Percentiles rank a stretch among this genome's conserved stretches.
Evolutionary conservation across 495 filamentous ascomycete species (phyloP).

Genomic region (Pyrenopolyporus hunteri): DNA sequence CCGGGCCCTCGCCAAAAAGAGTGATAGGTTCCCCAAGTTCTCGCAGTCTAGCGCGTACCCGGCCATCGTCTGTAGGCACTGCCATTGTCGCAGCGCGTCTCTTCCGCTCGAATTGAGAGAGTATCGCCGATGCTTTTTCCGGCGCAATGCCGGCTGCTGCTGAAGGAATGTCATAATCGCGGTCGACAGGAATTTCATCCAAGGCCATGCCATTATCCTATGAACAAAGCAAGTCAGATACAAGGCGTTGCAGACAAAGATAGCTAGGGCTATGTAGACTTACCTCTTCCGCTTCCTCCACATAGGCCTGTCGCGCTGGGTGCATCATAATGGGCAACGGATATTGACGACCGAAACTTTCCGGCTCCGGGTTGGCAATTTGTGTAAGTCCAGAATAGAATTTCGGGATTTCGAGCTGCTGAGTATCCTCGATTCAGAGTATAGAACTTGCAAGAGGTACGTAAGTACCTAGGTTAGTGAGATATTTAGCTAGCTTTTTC

Average conservation of each 20-base stretch:
- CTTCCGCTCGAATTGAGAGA: constrained; percentile 89
- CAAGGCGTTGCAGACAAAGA: background rate
- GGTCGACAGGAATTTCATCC: constrained; percentile 82
- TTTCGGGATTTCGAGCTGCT: background rate
- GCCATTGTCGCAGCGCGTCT: constrained; percentile 84
- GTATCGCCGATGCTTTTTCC: constrained; percentile 85
- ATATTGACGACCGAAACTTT: background rate
- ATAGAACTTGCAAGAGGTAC: no score
- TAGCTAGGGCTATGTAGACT: constrained; percentile 43
- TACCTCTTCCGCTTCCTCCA: constrained; percentile 85
- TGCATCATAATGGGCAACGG: constrained; percentile 68
- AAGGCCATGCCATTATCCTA: constrained; percentile 74
- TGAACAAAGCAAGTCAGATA: constrained; percentile 24
- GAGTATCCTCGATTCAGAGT: no score
- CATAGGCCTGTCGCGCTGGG: constrained; percentile 91
- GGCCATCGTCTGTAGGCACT: constrained; percentile 94
- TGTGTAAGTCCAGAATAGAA: background rate
- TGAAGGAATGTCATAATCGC: constrained; percentile 80
- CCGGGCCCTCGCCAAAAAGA: constrained; percentile 89
- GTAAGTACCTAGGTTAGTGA: no score
- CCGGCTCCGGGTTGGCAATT: background rate
- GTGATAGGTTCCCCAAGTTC: constrained; percentile 91
- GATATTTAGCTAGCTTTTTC: background rate
- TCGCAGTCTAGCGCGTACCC: constrained; percentile 79
- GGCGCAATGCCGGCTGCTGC: constrained; percentile 76